These are phyloP conservation scores for Pisolithus tinctorius DNA, from an alignment of 768 basidiomycete genomes.

Conservation along the genomic window DNA sequence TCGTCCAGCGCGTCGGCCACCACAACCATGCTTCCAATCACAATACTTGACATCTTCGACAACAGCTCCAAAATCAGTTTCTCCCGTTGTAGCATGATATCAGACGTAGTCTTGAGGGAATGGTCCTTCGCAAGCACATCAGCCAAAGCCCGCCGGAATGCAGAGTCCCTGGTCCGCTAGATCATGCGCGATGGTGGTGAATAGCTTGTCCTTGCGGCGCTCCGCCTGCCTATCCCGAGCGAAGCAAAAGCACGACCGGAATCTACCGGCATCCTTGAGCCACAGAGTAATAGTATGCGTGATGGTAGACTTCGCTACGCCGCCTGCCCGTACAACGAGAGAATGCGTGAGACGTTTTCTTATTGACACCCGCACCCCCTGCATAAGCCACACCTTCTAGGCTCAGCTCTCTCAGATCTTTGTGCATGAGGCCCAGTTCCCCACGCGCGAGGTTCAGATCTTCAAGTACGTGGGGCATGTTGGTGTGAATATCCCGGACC, in stretches of 20 bases:
- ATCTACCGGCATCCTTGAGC: neutral
- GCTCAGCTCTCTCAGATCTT: neutral
- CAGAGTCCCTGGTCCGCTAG: neutral
- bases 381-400: neutral
- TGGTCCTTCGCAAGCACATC: neutral
- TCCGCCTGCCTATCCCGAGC: neutral
- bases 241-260: neutral
- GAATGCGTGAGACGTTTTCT: neutral
- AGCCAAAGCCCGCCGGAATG: neutral
- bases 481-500: no score
- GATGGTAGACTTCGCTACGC: neutral
- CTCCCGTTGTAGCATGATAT: conserved; percentile 7
- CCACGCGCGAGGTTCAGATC: neutral
- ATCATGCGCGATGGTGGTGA: neutral
- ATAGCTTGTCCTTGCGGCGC: neutral
- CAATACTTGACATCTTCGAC: no score
- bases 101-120: neutral
- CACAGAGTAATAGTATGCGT: neutral
- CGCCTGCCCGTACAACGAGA: neutral
- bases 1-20: conserved; percentile 21
- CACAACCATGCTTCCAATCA: conserved; percentile 12
- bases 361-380: neutral
- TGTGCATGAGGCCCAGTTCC: neutral
- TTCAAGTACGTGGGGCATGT: no score
- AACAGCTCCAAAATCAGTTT: conserved; percentile 7